Conservation (phyloP, 768 basidiomycete species). For the Trametes gibbosa region DNA sequence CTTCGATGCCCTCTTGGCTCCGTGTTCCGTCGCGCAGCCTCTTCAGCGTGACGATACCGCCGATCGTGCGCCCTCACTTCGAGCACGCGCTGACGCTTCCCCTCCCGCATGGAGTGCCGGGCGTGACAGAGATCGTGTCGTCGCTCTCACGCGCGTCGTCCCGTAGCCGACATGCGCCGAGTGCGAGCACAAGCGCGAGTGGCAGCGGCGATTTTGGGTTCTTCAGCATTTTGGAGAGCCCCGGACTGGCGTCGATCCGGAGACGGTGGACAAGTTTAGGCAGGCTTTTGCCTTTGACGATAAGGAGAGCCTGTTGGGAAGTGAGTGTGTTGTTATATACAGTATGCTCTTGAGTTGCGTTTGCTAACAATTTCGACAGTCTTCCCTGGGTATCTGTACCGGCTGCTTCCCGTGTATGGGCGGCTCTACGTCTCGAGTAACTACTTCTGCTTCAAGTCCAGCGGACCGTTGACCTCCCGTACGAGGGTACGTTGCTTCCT, state of each 20-base stretch:
- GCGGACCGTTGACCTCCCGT: constrained; percentile 70
- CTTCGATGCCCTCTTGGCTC: constrained; percentile 25
- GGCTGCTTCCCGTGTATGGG: constrained; percentile 87
- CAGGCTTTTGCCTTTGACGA: constrained; percentile 83
- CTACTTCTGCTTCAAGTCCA: constrained; percentile 93
- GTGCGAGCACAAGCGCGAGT: constrained; percentile 20
- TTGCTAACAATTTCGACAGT: constrained; percentile 44
- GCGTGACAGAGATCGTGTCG: constrained; percentile 63
- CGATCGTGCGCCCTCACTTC: constrained; percentile 1
- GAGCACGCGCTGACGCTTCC: constrained; percentile 25
- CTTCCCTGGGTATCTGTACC: constrained; percentile 86
- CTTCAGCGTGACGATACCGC: constrained; percentile 18
- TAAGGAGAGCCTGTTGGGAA: constrained; percentile 81
- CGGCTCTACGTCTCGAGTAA: constrained; percentile 89
- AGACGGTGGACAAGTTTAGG: constrained; percentile 73
- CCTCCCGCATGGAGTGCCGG: constrained; percentile 29
- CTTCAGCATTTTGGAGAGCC: constrained; percentile 78
- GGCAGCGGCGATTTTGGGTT: constrained; percentile 56
- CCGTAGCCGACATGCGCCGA: constrained; percentile 11
- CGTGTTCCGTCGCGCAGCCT: constrained; percentile 22
- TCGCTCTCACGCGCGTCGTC: constrained; percentile 36
- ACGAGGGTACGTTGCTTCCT: constrained; percentile 60
- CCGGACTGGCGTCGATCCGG: constrained; percentile 57
- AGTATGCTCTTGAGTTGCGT: background rate
- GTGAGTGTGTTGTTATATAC: constrained; percentile 49